A percentile compares a stretch with the other conserved stretches of the same genome.
These are phyloP conservation scores for Fulvia fulva DNA, from an alignment of 2,329 filamentous ascomycete species.

Conservation along the genomic window DNA sequence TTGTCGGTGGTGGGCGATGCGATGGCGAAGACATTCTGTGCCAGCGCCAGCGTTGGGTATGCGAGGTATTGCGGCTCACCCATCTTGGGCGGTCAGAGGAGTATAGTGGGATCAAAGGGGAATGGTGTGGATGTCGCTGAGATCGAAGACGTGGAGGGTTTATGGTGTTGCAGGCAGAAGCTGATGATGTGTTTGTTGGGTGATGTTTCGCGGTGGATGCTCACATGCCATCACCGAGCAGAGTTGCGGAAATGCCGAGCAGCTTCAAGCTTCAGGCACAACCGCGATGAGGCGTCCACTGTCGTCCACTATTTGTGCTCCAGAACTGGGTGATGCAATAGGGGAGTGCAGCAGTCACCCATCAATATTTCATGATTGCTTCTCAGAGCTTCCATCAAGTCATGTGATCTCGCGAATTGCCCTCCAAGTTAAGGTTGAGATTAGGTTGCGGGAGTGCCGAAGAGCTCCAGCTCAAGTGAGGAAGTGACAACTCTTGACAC, in stretches of 20 bases:
- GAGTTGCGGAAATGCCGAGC: neutral
- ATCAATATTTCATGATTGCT: too few species aligned
- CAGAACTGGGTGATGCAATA: too few species aligned
- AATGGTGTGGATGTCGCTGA: neutral
- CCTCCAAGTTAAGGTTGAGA: too few species aligned
- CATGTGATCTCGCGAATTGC: too few species aligned
- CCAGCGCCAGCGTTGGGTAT: constrained; percentile 75
- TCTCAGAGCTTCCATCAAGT: too few species aligned
- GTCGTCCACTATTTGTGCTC: too few species aligned
- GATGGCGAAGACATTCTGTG: constrained; percentile 82
- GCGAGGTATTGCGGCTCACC: constrained; percentile 84
- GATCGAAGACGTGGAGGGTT: neutral
- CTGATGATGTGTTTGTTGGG: constrained; percentile 5
- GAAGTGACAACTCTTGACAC: too few species aligned
- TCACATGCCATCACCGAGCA: neutral
- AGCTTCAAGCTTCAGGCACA: neutral
- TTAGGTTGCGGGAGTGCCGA: too few species aligned
- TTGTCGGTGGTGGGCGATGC: constrained; percentile 72
- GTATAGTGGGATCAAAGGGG: neutral
- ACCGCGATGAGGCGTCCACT: neutral
- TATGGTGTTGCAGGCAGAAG: neutral
- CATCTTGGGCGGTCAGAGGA: constrained; percentile 38
- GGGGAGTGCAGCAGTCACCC: too few species aligned
- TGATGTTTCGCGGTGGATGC: neutral
- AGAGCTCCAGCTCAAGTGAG: too few species aligned